These are phyloP conservation scores for Corynespora cassiicola DNA, from an alignment of 2,329 filamentous ascomycete genomes.

Conservation along the genomic window DNA sequence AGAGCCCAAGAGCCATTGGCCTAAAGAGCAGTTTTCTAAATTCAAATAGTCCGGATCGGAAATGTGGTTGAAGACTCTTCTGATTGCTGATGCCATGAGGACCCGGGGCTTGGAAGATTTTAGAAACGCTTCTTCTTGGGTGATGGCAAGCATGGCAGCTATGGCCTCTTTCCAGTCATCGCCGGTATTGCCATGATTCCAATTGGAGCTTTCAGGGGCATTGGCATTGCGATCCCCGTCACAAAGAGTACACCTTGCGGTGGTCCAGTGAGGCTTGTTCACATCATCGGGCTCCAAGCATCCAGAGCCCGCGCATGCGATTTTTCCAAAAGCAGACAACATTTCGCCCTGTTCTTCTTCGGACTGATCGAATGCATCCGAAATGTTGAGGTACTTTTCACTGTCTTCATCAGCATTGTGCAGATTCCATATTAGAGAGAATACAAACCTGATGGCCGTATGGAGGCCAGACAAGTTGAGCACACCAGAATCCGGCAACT, in stretches of 20 bases:
- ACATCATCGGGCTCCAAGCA: slow-evolving; percentile 18
- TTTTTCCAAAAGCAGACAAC: slow-evolving; percentile 32
- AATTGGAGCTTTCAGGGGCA: slow-evolving; percentile 16
- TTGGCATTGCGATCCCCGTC: slow-evolving; percentile 24
- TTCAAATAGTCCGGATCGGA: slow-evolving; percentile 66
- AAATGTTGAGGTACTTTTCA: slow-evolving; percentile 27
- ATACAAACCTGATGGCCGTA: slow-evolving; percentile 33
- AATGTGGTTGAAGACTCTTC: slow-evolving; percentile 73
- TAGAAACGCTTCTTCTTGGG: slow-evolving; percentile 34
- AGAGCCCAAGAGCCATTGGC: slow-evolving; percentile 82
- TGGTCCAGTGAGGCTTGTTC: slow-evolving; percentile 16
- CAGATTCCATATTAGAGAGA: background rate
- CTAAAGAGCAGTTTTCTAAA: slow-evolving; percentile 70
- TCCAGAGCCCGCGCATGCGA: slow-evolving; percentile 41
- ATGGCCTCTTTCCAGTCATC: slow-evolving; percentile 42
- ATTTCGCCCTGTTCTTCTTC: slow-evolving; percentile 30
- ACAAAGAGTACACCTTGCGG: slow-evolving; percentile 30
- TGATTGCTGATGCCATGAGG: slow-evolving; percentile 55
- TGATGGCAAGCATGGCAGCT: slow-evolving; percentile 37
- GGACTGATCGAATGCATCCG: slow-evolving; percentile 18
- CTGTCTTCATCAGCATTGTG: slow-evolving; percentile 23
- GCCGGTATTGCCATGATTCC: slow-evolving; percentile 23
- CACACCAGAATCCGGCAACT: slow-evolving; percentile 25
- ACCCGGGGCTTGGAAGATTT: slow-evolving; percentile 35
- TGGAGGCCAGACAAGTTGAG: slow-evolving; percentile 28